These are phyloP conservation scores for Colletotrichum sp. DNA, from an alignment of 2,329 filamentous ascomycete species.

Conservation along the genomic window DNA sequence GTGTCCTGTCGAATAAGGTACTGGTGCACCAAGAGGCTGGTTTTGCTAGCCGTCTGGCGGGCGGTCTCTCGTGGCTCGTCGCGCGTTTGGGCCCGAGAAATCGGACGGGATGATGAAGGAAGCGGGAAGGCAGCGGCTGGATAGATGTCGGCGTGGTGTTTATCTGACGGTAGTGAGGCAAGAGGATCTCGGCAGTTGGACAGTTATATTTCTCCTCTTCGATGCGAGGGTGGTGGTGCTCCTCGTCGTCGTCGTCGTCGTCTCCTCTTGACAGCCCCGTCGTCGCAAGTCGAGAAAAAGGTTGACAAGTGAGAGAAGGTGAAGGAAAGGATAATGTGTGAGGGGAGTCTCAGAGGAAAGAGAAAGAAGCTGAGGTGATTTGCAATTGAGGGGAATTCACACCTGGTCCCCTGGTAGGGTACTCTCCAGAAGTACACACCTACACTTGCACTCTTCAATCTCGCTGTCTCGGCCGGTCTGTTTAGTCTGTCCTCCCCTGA, in stretches of 20 bases:
- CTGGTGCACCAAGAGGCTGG: not conserved
- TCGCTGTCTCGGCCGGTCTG: conserved; percentile 10
- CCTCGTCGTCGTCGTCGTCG: not conserved
- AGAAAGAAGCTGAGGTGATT: not conserved
- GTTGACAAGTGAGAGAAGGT: not conserved
- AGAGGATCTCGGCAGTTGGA: not conserved
- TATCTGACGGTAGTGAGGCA: not conserved
- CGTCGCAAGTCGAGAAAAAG: not conserved
- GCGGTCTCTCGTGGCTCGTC: not conserved
- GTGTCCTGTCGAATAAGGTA: not conserved
- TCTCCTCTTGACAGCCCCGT: conserved; percentile 7
- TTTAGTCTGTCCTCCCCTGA: conserved; percentile 10
- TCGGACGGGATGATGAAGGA: conserved; percentile 10
- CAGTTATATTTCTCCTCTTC: not conserved
- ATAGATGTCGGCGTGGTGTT: not conserved
- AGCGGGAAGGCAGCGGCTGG: not conserved
- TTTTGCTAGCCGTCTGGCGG: not conserved
- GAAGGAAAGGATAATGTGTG: not conserved
- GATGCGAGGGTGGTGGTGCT: not conserved
- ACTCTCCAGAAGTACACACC: not conserved
- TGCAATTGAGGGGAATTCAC: conserved; percentile 5
- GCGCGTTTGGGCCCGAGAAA: not conserved
- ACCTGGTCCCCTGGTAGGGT: not conserved
- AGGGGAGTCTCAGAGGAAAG: not conserved
- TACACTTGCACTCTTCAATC: conserved; percentile 6